phyloP scores from a whole-genome alignment of 352 stramenopile species.

The Thalassiosira ordinaria region DNA sequence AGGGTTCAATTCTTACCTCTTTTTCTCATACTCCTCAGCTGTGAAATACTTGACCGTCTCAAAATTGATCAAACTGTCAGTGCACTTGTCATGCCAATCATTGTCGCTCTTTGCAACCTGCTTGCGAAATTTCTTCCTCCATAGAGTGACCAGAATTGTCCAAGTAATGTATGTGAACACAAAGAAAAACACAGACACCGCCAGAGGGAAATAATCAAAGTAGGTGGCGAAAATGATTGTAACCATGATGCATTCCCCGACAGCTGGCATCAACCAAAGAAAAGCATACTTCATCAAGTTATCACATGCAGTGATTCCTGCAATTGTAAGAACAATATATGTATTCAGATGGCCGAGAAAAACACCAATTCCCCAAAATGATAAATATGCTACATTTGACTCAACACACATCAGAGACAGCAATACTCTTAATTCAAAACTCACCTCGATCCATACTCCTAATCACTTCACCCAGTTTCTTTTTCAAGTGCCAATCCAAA shows the following conservation, averaged over 20 bases:
- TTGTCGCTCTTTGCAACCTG: slow-evolving; percentile 90
- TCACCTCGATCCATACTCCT: too few relatives aligned
- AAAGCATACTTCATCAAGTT: slow-evolving; percentile 97
- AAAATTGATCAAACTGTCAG: slow-evolving; percentile 97
- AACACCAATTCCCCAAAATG: too few relatives aligned
- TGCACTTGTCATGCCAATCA: slow-evolving; percentile 96
- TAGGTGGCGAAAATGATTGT: slow-evolving; percentile 93
- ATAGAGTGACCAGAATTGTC: slow-evolving; percentile 97
- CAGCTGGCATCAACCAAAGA: slow-evolving; percentile 93
- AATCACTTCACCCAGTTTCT: slow-evolving; percentile 97
- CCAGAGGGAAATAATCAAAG: slow-evolving; percentile 91
- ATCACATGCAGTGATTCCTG: slow-evolving; percentile 82
- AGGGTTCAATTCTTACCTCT: slow-evolving; percentile 73
- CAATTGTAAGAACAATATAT: too few relatives aligned
- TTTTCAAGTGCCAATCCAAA: slow-evolving; percentile 97
- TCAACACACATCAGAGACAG: too few relatives aligned
- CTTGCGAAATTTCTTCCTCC: slow-evolving; percentile 97
- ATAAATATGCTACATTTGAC: too few relatives aligned
- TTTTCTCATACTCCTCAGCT: slow-evolving; percentile 92
- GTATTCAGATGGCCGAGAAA: too few relatives aligned
- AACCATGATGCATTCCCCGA: slow-evolving; percentile 90
- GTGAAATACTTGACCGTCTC: slow-evolving; percentile 99
- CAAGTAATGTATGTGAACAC: slow-evolving; percentile 95
- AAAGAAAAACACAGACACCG: slow-evolving; percentile 93
- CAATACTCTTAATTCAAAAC: too few relatives aligned